phyloP scores from a whole-genome alignment of 2,329 filamentous ascomycete species.

The Trichoderma oligosporum region DNA sequence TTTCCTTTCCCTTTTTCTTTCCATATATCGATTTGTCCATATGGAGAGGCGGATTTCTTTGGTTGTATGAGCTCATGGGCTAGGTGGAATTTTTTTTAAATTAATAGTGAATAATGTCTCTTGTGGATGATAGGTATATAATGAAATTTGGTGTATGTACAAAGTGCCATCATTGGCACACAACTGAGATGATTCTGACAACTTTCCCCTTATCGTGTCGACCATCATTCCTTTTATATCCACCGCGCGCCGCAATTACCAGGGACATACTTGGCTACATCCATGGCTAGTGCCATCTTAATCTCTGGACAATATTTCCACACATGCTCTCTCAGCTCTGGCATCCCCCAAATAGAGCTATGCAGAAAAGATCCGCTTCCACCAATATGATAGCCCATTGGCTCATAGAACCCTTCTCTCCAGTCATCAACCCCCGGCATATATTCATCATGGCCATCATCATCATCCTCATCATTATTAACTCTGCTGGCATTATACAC shows the following conservation, averaged over 20 bases:
- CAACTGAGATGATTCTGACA: no score
- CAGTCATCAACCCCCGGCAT: slow-evolving; percentile 47
- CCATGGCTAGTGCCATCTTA: slow-evolving; percentile 55
- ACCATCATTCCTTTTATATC: neutral
- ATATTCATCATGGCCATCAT: slow-evolving; percentile 29
- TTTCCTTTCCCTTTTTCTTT: neutral
- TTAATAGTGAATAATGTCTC: no score
- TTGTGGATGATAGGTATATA: neutral
- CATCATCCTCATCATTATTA: slow-evolving; percentile 23
- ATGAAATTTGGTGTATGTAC: neutral
- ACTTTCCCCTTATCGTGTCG: neutral
- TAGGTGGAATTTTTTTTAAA: neutral
- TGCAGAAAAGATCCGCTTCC: slow-evolving; percentile 46
- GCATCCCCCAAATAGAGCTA: slow-evolving; percentile 46
- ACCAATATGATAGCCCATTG: slow-evolving; percentile 58
- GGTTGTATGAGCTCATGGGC: neutral
- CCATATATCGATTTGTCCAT: neutral
- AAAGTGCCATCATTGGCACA: neutral
- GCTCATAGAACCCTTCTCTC: slow-evolving; percentile 51
- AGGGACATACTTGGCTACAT: slow-evolving; percentile 48
- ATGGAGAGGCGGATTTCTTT: neutral
- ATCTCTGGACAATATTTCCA: slow-evolving; percentile 58
- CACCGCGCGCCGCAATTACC: slow-evolving; percentile 40
- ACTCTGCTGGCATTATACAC: slow-evolving; percentile 23
- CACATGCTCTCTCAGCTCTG: slow-evolving; percentile 45